Evolutionary conservation across 805 yeast species (phyloP).

Genomic region (Nakazawaea sp.): DNA sequence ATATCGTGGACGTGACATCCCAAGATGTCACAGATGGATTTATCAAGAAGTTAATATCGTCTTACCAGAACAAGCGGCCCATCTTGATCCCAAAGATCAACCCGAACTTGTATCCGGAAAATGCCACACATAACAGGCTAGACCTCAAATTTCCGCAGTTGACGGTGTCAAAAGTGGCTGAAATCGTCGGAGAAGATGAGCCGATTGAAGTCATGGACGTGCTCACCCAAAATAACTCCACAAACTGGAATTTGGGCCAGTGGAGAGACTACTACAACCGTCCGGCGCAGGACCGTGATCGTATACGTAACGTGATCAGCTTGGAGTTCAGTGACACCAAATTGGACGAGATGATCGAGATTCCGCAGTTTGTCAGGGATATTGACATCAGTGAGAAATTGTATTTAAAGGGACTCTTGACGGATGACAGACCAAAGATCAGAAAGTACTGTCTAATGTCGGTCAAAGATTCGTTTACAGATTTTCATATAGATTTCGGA

Average conservation of each 20-base stretch:
- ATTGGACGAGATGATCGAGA: constrained; percentile 37
- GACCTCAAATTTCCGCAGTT: constrained; percentile 40
- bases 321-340: constrained; percentile 63
- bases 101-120: constrained; percentile 10
- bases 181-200: constrained; percentile 53
- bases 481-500: constrained; percentile 87
- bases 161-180: constrained; percentile 49
- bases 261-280: constrained; percentile 71
- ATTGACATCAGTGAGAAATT: constrained; percentile 64
- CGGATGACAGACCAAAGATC: constrained; percentile 43
- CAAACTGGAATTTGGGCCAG: constrained; percentile 60
- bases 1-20: constrained; percentile 18
- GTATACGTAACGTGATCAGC: constrained; percentile 75
- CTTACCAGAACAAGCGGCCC: constrained; percentile 23
- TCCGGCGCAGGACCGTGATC: constrained; percentile 40
- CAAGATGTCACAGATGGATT: constrained; percentile 20
- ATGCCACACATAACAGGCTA: constrained; percentile 9
- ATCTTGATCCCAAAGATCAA: constrained; percentile 20
- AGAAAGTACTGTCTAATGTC: constrained; percentile 83
- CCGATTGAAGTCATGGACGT: constrained; percentile 87
- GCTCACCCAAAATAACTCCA: constrained; percentile 61
- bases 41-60: constrained; percentile 17
- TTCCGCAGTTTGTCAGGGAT: constrained; percentile 62
- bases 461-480: constrained; percentile 73
- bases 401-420: neutral